Conservation (phyloP, 148 eudicot genomes). For the Chenopodium album region DNA sequence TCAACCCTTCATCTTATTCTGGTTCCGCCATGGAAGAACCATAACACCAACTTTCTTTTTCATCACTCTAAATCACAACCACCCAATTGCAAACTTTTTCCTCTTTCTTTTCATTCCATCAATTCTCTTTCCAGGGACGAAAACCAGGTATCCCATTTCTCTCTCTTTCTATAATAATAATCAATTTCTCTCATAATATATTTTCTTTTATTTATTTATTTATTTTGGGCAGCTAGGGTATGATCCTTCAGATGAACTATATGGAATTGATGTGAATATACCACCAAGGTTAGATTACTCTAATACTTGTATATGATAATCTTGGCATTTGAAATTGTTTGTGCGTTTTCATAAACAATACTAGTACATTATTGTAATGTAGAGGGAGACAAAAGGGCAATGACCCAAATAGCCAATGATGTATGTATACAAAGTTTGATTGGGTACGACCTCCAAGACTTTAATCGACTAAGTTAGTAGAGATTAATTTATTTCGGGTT, state of each 20-base stretch:
- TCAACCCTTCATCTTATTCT: slow-evolving; percentile 30
- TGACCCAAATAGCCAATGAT: no score
- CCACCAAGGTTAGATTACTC: slow-evolving; percentile 47
- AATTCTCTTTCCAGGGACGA: slow-evolving; percentile 43
- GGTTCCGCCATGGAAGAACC: slow-evolving; percentile 41
- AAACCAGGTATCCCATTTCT: slow-evolving; percentile 33
- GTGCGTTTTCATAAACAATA: no score
- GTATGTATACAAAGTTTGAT: no score
- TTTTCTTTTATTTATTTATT: not conserved
- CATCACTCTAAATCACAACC: slow-evolving; percentile 11
- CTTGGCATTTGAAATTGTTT: no score
- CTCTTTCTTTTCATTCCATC: not conserved
- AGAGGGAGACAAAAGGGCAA: no score
- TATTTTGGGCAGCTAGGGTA: slow-evolving; percentile 41
- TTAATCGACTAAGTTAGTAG: no score
- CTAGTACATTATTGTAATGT: no score
- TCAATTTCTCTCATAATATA: not conserved
- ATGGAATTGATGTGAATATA: slow-evolving; percentile 47
- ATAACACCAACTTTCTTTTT: slow-evolving; percentile 10
- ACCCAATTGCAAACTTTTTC: slow-evolving; percentile 19
- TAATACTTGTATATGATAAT: no score
- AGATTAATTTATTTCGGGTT: no score
- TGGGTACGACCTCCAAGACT: no score
- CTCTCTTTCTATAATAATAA: not conserved
- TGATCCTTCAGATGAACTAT: slow-evolving; percentile 67